These are phyloP conservation scores for Calonectria hawksworthii DNA, from an alignment of 2,329 filamentous ascomycete species.

Conservation along the genomic window DNA sequence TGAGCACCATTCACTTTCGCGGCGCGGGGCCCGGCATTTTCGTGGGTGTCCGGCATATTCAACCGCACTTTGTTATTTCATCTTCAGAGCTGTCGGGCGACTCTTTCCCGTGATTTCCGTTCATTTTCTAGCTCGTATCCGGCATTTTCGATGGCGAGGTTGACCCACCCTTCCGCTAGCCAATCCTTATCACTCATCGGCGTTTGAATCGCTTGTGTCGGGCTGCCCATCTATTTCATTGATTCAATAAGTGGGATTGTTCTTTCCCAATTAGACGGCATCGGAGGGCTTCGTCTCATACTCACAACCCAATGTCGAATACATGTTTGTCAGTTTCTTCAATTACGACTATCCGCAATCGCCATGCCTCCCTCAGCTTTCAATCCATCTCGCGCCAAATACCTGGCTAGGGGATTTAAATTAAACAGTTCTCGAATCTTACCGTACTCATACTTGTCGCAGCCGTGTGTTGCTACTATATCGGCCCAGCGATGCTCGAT, in stretches of 20 bases:
- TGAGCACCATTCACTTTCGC: not conserved
- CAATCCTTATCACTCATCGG: not conserved
- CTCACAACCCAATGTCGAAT: not conserved
- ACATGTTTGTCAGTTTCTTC: too few species aligned
- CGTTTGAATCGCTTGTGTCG: not conserved
- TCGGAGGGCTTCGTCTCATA: not conserved
- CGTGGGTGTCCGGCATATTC: not conserved
- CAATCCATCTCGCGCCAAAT: not conserved
- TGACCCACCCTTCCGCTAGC: not conserved
- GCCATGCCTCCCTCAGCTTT: not conserved
- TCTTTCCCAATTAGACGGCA: not conserved
- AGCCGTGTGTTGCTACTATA: too few species aligned
- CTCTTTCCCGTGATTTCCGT: not conserved
- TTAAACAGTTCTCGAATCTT: not conserved
- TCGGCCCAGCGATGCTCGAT: not conserved
- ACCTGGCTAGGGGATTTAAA: not conserved
- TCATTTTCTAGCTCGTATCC: not conserved
- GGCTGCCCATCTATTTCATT: not conserved
- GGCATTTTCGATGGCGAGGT: not conserved
- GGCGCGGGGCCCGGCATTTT: not conserved
- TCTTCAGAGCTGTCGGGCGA: not conserved
- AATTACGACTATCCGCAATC: too few species aligned
- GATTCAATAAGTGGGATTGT: not conserved
- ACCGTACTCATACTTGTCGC: not conserved
- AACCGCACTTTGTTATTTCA: not conserved